phyloP scores from a whole-genome alignment of 495 filamentous ascomycete genomes.

The Neurospora sp. region DNA sequence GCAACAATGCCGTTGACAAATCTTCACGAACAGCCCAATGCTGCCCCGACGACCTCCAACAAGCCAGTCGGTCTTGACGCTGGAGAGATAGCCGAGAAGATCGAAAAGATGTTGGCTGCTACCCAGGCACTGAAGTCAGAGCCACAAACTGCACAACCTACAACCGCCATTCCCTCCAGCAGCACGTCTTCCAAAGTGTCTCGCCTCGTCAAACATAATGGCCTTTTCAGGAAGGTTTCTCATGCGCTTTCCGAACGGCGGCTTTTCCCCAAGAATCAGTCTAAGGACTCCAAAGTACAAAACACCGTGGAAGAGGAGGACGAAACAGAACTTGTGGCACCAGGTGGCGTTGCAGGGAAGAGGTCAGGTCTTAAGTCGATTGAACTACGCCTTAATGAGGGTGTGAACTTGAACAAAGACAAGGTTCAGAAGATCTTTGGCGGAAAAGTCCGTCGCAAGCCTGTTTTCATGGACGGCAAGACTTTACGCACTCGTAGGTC shows the following conservation, averaged over 20 bases:
- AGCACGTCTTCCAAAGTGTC: constrained; percentile 2
- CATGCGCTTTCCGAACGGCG: background rate
- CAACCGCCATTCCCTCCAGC: background rate
- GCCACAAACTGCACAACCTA: background rate
- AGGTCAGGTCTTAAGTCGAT: constrained; percentile 2
- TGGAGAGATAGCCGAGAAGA: constrained; percentile 12
- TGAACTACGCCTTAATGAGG: constrained; percentile 20
- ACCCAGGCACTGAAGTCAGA: constrained; percentile 2
- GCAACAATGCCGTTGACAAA: constrained; percentile 5
- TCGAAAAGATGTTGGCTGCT: constrained; percentile 23
- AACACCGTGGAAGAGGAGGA: background rate
- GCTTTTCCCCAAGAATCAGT: background rate
- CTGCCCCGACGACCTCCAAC: background rate
- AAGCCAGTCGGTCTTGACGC: background rate
- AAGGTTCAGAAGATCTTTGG: constrained; percentile 16
- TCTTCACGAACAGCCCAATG: background rate
- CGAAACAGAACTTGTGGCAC: background rate
- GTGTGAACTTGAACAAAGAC: constrained; percentile 14
- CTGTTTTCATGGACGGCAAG: constrained; percentile 12
- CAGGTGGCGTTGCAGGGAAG: background rate
- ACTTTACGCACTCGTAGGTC: constrained; percentile 8
- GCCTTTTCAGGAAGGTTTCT: constrained; percentile 1
- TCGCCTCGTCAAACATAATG: constrained; percentile 1
- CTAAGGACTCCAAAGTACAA: background rate
- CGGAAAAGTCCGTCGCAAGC: constrained; percentile 15